Conservation (phyloP, 2,329 filamentous ascomycete species). For the Aspergillus spinulosporus region DNA sequence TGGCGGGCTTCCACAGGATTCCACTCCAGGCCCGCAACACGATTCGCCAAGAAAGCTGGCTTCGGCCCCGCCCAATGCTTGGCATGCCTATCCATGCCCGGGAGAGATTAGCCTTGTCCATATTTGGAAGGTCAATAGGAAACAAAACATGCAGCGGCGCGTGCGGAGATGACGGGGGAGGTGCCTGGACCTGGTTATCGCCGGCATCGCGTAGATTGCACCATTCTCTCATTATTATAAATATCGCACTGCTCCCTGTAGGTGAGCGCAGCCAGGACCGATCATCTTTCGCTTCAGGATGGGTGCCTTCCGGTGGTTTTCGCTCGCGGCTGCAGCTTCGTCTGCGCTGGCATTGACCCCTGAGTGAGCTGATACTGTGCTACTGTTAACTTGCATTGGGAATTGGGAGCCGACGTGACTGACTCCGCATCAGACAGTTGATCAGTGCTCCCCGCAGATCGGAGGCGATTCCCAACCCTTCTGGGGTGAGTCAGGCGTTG, state of each 20-base stretch:
- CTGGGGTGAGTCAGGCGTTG: slow-evolving; percentile 34
- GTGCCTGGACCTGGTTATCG: neutral
- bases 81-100: neutral
- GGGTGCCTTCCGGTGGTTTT: slow-evolving; percentile 28
- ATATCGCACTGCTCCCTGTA: neutral
- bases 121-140: neutral
- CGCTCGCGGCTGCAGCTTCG: slow-evolving; percentile 26
- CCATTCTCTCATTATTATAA: neutral
- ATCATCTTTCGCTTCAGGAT: slow-evolving; percentile 17
- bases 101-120: neutral
- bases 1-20: neutral
- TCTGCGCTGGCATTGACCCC: slow-evolving; percentile 31
- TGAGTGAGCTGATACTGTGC: slow-evolving; percentile 24
- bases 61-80: neutral
- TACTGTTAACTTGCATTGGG: neutral
- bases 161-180: neutral
- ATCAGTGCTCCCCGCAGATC: slow-evolving; percentile 41
- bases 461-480: slow-evolving; percentile 41
- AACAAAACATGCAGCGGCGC: neutral
- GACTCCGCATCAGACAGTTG: slow-evolving; percentile 30
- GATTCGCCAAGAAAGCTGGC: slow-evolving; percentile 6
- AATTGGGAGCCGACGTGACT: neutral
- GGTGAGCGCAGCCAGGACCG: neutral
- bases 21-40: neutral
- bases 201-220: neutral